These are phyloP conservation scores for Purpureocillium lavendulum DNA, from an alignment of 2,329 filamentous ascomycete species.

Conservation along the genomic window DNA sequence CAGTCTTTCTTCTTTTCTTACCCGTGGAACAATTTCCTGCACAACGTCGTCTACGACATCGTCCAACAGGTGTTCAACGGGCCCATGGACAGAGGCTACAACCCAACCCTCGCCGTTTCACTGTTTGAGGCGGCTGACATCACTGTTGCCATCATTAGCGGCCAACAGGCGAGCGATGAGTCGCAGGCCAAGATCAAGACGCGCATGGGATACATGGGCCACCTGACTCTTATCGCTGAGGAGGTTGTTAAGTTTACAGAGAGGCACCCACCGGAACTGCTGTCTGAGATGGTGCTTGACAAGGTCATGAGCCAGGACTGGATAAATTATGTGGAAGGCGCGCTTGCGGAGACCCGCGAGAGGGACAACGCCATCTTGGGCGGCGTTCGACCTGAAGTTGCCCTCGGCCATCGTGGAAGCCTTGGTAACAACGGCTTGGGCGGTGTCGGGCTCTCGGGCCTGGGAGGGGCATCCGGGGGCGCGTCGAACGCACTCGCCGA, in stretches of 20 bases:
- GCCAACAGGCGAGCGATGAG: constrained; percentile 79
- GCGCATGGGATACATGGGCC: constrained; percentile 96
- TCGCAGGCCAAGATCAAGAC: constrained; percentile 78
- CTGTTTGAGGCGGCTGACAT: constrained; percentile 87
- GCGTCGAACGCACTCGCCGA: constrained; percentile 68
- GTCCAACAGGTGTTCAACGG: constrained; percentile 99
- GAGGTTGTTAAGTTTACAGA: constrained; percentile 99
- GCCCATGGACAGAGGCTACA: constrained; percentile 92
- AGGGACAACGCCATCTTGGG: constrained; percentile 97
- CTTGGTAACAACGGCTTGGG: constrained; percentile 38
- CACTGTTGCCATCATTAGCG: constrained; percentile 85
- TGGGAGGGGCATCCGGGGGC: constrained; percentile 25
- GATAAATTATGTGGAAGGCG: constrained; percentile 92
- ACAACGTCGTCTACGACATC: constrained; percentile 98
- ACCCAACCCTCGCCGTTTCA: constrained; percentile 80
- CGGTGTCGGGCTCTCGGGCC: constrained; percentile 38
- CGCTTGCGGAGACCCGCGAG: constrained; percentile 86
- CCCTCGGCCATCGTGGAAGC: constrained; percentile 68
- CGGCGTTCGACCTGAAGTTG: constrained; percentile 85
- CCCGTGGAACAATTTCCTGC: constrained; percentile 98
- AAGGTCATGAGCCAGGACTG: constrained; percentile 84
- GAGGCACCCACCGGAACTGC: constrained; percentile 77
- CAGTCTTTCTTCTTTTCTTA: constrained; percentile 97
- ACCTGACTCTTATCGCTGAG: constrained; percentile 92
- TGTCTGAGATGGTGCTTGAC: constrained; percentile 77